Evolutionary conservation across 1,284 basidiomycete genomes (phyloP), one percentile per base, ranked within the genome.

Genomic region (Sphaerobolus stellatus): DNA sequence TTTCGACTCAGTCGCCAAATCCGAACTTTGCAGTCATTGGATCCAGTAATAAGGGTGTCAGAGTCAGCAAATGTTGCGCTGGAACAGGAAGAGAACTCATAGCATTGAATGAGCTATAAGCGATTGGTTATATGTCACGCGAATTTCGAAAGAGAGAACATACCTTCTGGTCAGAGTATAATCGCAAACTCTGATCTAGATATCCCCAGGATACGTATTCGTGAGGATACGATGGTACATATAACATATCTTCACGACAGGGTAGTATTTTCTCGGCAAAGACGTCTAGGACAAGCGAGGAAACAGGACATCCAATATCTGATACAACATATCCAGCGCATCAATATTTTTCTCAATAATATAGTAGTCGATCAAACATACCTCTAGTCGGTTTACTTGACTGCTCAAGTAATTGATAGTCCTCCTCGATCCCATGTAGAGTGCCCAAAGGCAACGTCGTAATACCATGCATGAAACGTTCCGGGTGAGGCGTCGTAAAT

Each of bases 401-500:
- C 64, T 87, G 88, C 0, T 74, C 66, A 22, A 92, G 74, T 9
- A 86, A 69, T 50, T 84, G 78, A 4, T 82, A 78, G 63, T 90
- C 87, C 66, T 95, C 93, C 45, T 89, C 86, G 28, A 96, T 77
- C 2, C 93, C 93, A 59, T 89, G 86, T 13, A 85, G 71, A 2
- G 75, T 77, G 3, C 86, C 86, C 2, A 87, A 69, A 0, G 92
- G 90, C 14, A 95, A 75, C 4, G 80, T 83, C 1, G 80, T 77
- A 13, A 82, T 70, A 0, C 91, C 90, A 55, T 88, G 81, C 66
- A 87, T 78, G 60, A 84, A 81, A 16, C 93, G 81, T 40, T 78
- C 71, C 0, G 92, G 92, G 74, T 98, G 95, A 3, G 92, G 83
- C 1, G 75, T 66, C n/a, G 74, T 77, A 71, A 98, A 98, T n/a